A percentile compares a stretch with the other conserved stretches of the same genome.
Evolutionary conservation across 495 filamentous ascomycete species (phyloP).

Genomic region (Neurospora sp.): DNA sequence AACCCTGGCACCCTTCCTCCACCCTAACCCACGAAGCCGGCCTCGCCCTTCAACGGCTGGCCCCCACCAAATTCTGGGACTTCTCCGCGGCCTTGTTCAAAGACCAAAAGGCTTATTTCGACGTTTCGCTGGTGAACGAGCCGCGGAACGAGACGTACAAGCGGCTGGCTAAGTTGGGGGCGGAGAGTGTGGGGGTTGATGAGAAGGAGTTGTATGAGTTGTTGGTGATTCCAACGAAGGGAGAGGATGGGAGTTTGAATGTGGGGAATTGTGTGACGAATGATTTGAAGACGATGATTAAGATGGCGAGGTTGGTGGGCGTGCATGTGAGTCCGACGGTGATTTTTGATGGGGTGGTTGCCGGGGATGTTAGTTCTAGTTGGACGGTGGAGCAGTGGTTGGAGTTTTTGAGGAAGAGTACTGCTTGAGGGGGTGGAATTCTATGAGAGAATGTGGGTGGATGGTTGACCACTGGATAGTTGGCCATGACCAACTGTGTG

Average conservation of each 20-base stretch:
- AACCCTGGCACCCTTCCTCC: conserved; percentile 91
- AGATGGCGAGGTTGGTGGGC: conserved; percentile 64
- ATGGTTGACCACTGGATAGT: not conserved
- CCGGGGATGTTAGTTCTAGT: conserved; percentile 62
- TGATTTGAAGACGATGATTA: conserved; percentile 77
- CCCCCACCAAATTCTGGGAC: conserved; percentile 63
- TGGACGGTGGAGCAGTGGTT: conserved; percentile 75
- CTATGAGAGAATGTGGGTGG: not conserved
- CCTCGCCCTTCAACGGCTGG: conserved; percentile 58
- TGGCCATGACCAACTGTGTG: not conserved
- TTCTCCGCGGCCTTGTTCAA: conserved; percentile 67
- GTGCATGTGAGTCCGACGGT: conserved; percentile 88
- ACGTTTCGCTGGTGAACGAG: conserved; percentile 73
- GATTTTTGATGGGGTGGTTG: conserved; percentile 77
- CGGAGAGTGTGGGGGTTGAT: conserved; percentile 50
- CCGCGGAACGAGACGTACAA: conserved; percentile 75
- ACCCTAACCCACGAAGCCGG: conserved; percentile 84
- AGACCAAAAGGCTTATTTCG: conserved; percentile 64
- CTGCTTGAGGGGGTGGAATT: conserved; percentile 37
- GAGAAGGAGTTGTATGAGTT: conserved; percentile 53
- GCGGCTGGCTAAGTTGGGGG: conserved; percentile 60
- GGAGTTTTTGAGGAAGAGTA: conserved; percentile 72
- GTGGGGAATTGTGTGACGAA: conserved; percentile 68
- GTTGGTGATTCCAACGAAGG: conserved; percentile 52
- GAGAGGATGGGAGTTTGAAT: conserved; percentile 56